Conservation (phyloP, 1,139 yeast species). For the Nematodospora anomalae region DNA sequence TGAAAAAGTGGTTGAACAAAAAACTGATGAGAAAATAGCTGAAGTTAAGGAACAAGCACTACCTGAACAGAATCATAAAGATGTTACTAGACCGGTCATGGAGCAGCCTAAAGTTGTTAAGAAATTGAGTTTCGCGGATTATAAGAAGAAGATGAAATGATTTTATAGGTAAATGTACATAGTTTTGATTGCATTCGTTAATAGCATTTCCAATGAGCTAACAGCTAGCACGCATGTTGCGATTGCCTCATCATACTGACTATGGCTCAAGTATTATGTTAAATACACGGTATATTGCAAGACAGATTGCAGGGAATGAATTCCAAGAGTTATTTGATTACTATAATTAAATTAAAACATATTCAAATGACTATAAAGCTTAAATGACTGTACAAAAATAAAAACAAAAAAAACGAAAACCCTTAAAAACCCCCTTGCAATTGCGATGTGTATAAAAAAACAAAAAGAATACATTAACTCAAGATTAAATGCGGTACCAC, state of each 20-base stretch:
- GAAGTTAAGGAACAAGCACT: conserved; percentile 3
- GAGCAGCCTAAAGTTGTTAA: conserved; percentile 43
- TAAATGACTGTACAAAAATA: neutral
- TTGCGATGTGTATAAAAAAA: too few species aligned
- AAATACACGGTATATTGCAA: too few species aligned
- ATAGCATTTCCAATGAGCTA: too few species aligned
- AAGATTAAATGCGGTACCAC: too few species aligned
- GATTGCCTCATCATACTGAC: too few species aligned
- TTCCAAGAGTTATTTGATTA: too few species aligned
- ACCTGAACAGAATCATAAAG: neutral
- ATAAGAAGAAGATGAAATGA: conserved; percentile 64
- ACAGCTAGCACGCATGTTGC: too few species aligned
- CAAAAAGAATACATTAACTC: too few species aligned
- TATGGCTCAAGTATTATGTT: too few species aligned
- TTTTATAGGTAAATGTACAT: neutral
- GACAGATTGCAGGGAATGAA: too few species aligned
- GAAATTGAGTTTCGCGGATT: conserved; percentile 81
- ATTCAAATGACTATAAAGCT: too few species aligned
- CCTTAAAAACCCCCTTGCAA: conserved; percentile 8
- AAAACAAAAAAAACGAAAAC: neutral
- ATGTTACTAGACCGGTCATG: conserved; percentile 2
- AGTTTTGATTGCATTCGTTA: neutral
- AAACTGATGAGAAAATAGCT: conserved; percentile 5
- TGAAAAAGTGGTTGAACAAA: conserved; percentile 2
- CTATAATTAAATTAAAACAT: neutral